Conservation (phyloP, 768 basidiomycete species). For the Favolaschia claudopus region DNA sequence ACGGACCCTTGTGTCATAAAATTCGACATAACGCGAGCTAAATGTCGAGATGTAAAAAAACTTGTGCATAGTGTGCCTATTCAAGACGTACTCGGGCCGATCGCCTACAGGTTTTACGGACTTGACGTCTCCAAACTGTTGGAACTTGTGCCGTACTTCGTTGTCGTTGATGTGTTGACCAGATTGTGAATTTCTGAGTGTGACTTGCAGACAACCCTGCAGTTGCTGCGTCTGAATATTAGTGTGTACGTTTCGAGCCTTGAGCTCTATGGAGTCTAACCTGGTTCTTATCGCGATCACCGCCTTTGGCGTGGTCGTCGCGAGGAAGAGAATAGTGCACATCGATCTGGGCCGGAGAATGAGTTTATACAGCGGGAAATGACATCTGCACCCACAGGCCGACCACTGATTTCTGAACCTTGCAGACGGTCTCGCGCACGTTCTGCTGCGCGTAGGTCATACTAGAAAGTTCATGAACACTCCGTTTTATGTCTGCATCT, state of each 20-base stretch:
- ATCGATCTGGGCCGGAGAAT: slow-evolving; percentile 74
- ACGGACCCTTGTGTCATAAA: slow-evolving; percentile 86
- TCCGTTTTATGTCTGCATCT: slow-evolving; percentile 8
- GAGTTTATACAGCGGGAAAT: slow-evolving; percentile 20
- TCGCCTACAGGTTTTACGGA: slow-evolving; percentile 70
- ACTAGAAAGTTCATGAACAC: slow-evolving; percentile 57
- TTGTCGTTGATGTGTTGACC: slow-evolving; percentile 80
- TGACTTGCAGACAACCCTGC: slow-evolving; percentile 86
- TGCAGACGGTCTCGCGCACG: slow-evolving; percentile 91
- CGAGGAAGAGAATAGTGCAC: slow-evolving; percentile 97
- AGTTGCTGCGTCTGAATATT: slow-evolving; percentile 73
- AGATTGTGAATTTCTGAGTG: slow-evolving; percentile 73
- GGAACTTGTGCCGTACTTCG: slow-evolving; percentile 86
- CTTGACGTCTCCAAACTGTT: slow-evolving; percentile 92
- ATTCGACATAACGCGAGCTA: slow-evolving; percentile 93
- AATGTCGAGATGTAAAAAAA: background rate
- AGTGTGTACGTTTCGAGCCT: too few species aligned
- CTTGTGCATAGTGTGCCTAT: background rate
- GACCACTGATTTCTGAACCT: slow-evolving; percentile 84
- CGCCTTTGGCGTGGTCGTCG: slow-evolving; percentile 76
- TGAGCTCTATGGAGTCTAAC: slow-evolving; percentile 53
- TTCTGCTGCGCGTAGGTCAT: slow-evolving; percentile 91
- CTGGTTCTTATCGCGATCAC: slow-evolving; percentile 84
- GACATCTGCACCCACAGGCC: slow-evolving; percentile 70
- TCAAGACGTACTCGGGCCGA: slow-evolving; percentile 60